Base-by-base conservation (phyloP, 495 filamentous ascomycete species). In the Geopyxis carbonaria region DNA sequence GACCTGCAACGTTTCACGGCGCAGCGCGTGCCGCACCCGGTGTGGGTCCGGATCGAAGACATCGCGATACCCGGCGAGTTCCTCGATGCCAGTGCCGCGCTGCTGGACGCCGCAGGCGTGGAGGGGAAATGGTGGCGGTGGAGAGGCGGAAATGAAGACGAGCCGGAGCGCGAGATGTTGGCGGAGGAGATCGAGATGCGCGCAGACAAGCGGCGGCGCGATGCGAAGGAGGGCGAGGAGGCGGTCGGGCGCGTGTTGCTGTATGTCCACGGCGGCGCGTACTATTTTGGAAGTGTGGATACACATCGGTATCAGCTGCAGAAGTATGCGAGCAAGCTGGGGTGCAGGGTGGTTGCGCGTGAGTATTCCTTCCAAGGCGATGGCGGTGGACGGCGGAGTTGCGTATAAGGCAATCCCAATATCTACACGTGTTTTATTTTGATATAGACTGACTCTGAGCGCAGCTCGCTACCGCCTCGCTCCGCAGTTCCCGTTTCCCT, bases 181-280 rank as follows among this genome's bases (percentile, higher is more conserved):
- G 84, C 79, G 1, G 89, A 95, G 55, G 94, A 83, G 87, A 77
- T 95, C 45, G 89, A 93, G 65, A 93, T 93, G 86, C 73, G 72
- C 40, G 66, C 69, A 38, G 80, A 94, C 48, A 78, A 85, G 48
- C 60, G 76, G 33, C 69, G n/a, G n/a, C 76, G 50, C 68, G 78
- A 38, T 6, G 16, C 16, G 22, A 28, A 25, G 36, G 28, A 25
- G 36, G 10, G 13, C 6, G 24, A 6, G 22, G 22, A 10, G n/a
- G 22, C 28, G 8, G 36, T 15, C 23, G 24, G 18, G 22, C 13
- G n/a, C 11, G 75, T 89, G 18, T 92, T 95, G 77, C 63, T 95
- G 18, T 95, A 95, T 59, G 68, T 94, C 6, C 87, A 94, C 53
- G 87, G 87, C 3, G 72, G 76, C 1, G 76, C 77, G 19, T 81